phyloP scores from a whole-genome alignment of 768 basidiomycete species.

The Phallus indusiatus region DNA sequence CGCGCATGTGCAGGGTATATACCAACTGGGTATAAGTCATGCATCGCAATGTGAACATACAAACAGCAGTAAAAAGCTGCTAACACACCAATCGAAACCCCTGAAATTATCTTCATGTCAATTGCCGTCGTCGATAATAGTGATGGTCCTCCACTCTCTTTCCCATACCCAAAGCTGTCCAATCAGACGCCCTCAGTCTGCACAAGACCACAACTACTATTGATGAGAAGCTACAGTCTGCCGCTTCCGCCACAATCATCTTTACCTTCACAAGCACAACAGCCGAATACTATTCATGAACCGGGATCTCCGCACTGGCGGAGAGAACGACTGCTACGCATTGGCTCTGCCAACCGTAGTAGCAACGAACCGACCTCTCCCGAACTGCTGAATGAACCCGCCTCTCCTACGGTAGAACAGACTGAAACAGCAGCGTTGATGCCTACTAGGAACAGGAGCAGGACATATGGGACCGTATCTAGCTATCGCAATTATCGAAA shows the following conservation, averaged over 20 bases:
- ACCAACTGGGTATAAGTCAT: too few species aligned
- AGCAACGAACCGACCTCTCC: background rate
- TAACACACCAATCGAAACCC: too few species aligned
- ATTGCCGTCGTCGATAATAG: background rate
- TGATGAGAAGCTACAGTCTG: background rate
- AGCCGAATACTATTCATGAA: slow-evolving; percentile 31
- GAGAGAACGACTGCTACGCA: slow-evolving; percentile 47
- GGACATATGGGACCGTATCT: slow-evolving; percentile 48
- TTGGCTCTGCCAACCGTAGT: slow-evolving; percentile 25
- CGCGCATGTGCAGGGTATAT: too few species aligned
- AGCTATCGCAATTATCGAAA: slow-evolving; percentile 17
- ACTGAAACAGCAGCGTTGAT: slow-evolving; percentile 29
- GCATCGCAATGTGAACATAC: too few species aligned
- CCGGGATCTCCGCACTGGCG: slow-evolving; percentile 54
- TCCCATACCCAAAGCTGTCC: background rate
- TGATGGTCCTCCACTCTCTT: background rate
- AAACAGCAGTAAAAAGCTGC: too few species aligned
- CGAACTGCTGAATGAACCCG: slow-evolving; percentile 6
- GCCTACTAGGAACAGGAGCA: slow-evolving; percentile 18
- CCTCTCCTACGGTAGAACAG: slow-evolving; percentile 10
- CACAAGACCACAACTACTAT: background rate
- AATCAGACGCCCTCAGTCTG: background rate
- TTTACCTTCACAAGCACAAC: slow-evolving; percentile 5
- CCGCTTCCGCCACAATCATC: background rate
- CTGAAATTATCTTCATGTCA: background rate